These are phyloP conservation scores for Wallacemonas rigidus DNA, from an alignment of 208 protist species.

Conservation along the genomic window DNA sequence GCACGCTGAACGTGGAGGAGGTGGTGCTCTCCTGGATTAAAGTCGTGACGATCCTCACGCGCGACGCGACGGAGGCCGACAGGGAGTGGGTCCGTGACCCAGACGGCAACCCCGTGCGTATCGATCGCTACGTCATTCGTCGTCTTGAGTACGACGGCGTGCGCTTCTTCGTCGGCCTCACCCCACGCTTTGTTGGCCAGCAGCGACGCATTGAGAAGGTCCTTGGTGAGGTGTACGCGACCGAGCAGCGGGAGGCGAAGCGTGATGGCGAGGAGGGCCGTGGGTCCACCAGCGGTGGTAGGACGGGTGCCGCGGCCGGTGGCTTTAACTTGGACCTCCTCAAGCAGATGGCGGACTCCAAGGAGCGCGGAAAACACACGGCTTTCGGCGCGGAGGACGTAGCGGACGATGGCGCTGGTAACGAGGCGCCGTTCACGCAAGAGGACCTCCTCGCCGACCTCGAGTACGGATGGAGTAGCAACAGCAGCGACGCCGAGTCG, in stretches of 20 bases:
- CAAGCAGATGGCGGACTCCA: neutral
- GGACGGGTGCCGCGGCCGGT: neutral
- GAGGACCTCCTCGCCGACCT: neutral
- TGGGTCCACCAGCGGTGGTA: no score
- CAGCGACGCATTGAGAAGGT: constrained; percentile 51
- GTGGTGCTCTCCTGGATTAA: constrained; percentile 78
- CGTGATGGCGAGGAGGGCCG: neutral
- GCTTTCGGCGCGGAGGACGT: neutral
- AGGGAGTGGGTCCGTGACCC: constrained; percentile 64
- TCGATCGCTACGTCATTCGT: constrained; percentile 77
- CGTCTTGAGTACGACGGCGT: constrained; percentile 71
- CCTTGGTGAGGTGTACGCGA: constrained; percentile 30
- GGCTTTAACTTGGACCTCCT: constrained; percentile 23
- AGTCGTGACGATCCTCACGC: constrained; percentile 41
- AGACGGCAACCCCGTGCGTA: constrained; percentile 33
- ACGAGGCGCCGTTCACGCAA: neutral
- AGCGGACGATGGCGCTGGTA: neutral
- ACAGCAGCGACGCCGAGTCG: neutral
- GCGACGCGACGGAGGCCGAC: constrained; percentile 53
- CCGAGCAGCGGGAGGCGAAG: constrained; percentile 27
- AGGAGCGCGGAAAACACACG: constrained; percentile 8
- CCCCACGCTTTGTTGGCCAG: constrained; percentile 64
- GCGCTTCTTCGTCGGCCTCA: constrained; percentile 77
- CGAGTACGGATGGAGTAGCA: neutral
- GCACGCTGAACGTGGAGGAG: constrained; percentile 72